These are phyloP conservation scores for Periconia digitata DNA, from an alignment of 2,329 filamentous ascomycete genomes.

Conservation along the genomic window DNA sequence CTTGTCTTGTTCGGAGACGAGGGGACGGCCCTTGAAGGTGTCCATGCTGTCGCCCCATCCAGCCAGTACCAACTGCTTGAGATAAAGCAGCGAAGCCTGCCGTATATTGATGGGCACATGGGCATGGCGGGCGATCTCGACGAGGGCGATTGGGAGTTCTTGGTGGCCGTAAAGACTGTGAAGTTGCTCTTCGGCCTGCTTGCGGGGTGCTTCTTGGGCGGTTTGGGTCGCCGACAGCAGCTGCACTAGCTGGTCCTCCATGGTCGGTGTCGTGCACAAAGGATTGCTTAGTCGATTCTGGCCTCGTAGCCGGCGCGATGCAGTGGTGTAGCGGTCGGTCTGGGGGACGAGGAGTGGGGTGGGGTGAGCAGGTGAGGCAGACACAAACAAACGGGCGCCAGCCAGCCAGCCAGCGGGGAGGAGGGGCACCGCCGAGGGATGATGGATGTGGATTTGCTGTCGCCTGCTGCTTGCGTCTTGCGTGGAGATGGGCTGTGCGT, in stretches of 20 bases:
- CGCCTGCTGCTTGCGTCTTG: too few relatives aligned
- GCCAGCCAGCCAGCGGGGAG: too few relatives aligned
- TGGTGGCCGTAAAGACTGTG: constrained; percentile 67
- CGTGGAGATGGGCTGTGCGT: too few relatives aligned
- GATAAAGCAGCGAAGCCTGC: constrained; percentile 76
- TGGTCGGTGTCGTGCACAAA: constrained; percentile 44
- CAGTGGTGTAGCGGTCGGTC: not conserved
- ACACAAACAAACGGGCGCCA: not conserved
- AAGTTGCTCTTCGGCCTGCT: constrained; percentile 83
- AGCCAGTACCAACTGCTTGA: constrained; percentile 80
- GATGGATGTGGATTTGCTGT: too few relatives aligned
- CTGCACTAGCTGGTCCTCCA: constrained; percentile 91
- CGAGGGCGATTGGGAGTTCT: constrained; percentile 76
- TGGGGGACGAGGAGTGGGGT: not conserved
- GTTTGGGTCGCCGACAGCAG: constrained; percentile 87
- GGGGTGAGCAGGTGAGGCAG: too few relatives aligned
- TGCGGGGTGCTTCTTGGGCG: constrained; percentile 72
- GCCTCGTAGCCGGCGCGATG: not conserved
- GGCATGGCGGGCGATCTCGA: constrained; percentile 76
- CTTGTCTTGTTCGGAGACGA: constrained; percentile 74
- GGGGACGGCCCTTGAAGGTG: constrained; percentile 67
- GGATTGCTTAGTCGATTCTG: not conserved
- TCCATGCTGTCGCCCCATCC: constrained; percentile 81
- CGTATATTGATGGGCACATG: constrained; percentile 74
- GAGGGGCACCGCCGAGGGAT: constrained; percentile 5